These are phyloP conservation scores for Thelephora terrestris DNA, from an alignment of 1,284 basidiomycete genomes.

Conservation along the genomic window DNA sequence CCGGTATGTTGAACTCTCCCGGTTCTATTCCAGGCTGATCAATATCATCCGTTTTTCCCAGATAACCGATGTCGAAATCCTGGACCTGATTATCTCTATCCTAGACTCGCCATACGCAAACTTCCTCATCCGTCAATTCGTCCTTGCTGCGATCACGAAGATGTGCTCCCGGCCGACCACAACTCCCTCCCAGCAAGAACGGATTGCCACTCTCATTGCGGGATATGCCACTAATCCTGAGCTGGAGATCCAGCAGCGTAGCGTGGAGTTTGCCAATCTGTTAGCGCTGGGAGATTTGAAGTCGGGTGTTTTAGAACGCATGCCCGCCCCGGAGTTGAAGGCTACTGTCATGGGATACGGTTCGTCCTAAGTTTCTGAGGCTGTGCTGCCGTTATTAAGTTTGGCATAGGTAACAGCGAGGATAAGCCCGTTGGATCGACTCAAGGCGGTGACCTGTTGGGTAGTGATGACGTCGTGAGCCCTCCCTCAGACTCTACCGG, in stretches of 20 bases:
- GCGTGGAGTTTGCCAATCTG: slow-evolving; percentile 88
- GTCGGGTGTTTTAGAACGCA: slow-evolving; percentile 91
- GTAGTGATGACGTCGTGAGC: slow-evolving; percentile 52
- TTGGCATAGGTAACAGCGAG: slow-evolving; percentile 56
- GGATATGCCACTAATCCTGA: slow-evolving; percentile 80
- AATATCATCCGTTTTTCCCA: slow-evolving; percentile 20
- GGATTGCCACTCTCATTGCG: slow-evolving; percentile 68
- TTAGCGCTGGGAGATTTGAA: slow-evolving; percentile 69
- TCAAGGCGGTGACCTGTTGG: slow-evolving; percentile 65
- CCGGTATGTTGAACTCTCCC: slow-evolving; percentile 34
- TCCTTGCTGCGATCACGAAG: slow-evolving; percentile 86
- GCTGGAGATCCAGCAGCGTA: slow-evolving; percentile 91
- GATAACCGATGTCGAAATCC: slow-evolving; percentile 73
- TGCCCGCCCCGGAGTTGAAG: slow-evolving; percentile 96
- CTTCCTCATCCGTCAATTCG: slow-evolving; percentile 85
- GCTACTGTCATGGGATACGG: slow-evolving; percentile 88
- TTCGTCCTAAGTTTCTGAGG: slow-evolving; percentile 46
- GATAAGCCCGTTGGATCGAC: slow-evolving; percentile 91
- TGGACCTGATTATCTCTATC: slow-evolving; percentile 82
- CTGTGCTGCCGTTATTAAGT: slow-evolving; percentile 88
- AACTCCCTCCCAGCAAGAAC: slow-evolving; percentile 58
- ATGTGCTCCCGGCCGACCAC: slow-evolving; percentile 72
- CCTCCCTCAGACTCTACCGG: slow-evolving; percentile 27
- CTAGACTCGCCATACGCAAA: slow-evolving; percentile 95
- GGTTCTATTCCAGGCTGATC: not conserved